Evolutionary conservation across 1,284 basidiomycete genomes (phyloP).

Genomic region (Cryptococcus sp.): DNA sequence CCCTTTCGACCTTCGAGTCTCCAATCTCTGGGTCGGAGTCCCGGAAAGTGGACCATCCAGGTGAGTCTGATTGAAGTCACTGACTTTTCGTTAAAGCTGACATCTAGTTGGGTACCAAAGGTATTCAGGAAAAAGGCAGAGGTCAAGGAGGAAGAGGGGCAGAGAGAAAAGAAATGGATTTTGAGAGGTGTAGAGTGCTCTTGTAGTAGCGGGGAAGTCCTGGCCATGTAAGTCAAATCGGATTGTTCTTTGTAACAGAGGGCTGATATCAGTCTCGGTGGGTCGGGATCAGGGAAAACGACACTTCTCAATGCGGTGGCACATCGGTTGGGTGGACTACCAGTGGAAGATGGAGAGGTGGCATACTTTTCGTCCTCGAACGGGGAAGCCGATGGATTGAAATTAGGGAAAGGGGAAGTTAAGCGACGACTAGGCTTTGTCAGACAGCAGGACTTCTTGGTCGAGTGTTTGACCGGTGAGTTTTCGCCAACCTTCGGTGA

Average conservation of each 20-base stretch:
- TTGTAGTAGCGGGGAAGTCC: conserved; percentile 44
- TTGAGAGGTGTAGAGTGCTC: conserved; percentile 41
- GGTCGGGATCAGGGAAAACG: conserved; percentile 48
- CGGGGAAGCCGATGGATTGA: conserved; percentile 1
- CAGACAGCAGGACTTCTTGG: conserved; percentile 44
- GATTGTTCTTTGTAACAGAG: neutral
- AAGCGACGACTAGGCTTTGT: conserved; percentile 47
- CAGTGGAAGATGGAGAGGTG: conserved; percentile 39
- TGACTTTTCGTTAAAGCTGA: neutral
- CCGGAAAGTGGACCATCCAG: conserved; percentile 22
- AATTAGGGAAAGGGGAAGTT: conserved; percentile 28
- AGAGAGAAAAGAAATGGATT: conserved; percentile 33
- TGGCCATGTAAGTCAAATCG: conserved; percentile 42
- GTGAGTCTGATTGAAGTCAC: conserved; percentile 6
- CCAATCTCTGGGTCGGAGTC: conserved; percentile 43
- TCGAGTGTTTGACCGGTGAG: conserved; percentile 47
- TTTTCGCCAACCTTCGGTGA: neutral
- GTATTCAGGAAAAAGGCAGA: conserved; percentile 2
- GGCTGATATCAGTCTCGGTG: conserved; percentile 32
- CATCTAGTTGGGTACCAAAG: conserved; percentile 12
- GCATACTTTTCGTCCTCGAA: conserved; percentile 11
- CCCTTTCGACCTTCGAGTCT: conserved; percentile 41
- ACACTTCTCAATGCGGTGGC: conserved; percentile 49
- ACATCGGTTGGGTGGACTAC: conserved; percentile 40
- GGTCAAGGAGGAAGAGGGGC: conserved; percentile 9